Percentiles rank a stretch among this genome's conserved stretches.
These are phyloP conservation scores for Nothophaeocryptopus gaeumannii DNA, from an alignment of 2,329 filamentous ascomycete species.

Conservation along the genomic window DNA sequence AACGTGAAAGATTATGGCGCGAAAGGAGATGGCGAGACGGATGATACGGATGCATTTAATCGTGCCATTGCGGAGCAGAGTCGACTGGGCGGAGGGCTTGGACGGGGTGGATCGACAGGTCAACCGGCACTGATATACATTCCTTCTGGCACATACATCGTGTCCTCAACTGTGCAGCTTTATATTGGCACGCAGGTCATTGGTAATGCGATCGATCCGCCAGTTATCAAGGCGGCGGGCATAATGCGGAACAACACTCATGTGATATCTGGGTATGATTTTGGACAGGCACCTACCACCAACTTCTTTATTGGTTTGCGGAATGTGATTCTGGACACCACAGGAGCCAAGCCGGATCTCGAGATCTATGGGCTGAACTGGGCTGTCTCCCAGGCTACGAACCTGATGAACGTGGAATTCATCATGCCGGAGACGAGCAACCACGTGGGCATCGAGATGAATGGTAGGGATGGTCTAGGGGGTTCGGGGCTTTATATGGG, in stretches of 20 bases:
- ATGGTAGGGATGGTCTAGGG: slow-evolving; percentile 30
- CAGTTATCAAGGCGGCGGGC: slow-evolving; percentile 60
- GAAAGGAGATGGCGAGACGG: slow-evolving; percentile 63
- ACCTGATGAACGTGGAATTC: slow-evolving; percentile 32
- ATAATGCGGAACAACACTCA: slow-evolving; percentile 19
- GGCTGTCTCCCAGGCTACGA: slow-evolving; percentile 32
- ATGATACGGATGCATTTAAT: slow-evolving; percentile 89
- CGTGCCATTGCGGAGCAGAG: slow-evolving; percentile 58
- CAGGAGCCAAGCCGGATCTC: slow-evolving; percentile 13
- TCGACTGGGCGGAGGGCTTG: slow-evolving; percentile 11
- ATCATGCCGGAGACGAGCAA: slow-evolving; percentile 37
- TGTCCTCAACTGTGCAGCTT: slow-evolving; percentile 73
- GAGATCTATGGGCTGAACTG: slow-evolving; percentile 28
- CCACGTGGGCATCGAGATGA: slow-evolving; percentile 38
- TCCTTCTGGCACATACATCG: slow-evolving; percentile 42
- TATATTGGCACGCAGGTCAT: slow-evolving; percentile 92
- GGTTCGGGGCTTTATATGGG: slow-evolving; percentile 34
- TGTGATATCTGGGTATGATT: slow-evolving; percentile 26
- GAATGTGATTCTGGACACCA: slow-evolving; percentile 32
- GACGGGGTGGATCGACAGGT: slow-evolving; percentile 17
- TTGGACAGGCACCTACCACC: slow-evolving; percentile 22
- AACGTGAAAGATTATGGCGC: slow-evolving; percentile 46
- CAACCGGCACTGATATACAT: slow-evolving; percentile 55
- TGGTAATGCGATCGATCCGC: slow-evolving; percentile 68
- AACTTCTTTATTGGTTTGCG: slow-evolving; percentile 33